Percentiles rank a stretch among this genome's conserved stretches.
Conservation (phyloP, 352 stramenopile species). For the Phytophthora colocasiae region DNA sequence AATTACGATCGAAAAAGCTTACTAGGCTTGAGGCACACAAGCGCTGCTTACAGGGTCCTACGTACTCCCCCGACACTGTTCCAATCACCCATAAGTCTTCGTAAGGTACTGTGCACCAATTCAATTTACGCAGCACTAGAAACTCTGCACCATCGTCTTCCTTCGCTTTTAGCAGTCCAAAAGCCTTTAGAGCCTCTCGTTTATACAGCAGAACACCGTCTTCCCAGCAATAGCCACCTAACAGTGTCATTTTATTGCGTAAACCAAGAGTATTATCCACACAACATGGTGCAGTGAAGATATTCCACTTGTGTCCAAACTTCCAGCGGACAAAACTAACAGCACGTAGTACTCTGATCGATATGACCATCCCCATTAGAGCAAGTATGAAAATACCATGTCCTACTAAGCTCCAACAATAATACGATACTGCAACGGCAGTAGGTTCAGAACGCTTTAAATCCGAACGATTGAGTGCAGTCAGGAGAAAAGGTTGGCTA, state of each 20-base stretch:
- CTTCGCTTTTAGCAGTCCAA: conserved; percentile 21
- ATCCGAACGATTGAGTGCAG: conserved; percentile 6
- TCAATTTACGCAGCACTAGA: conserved; percentile 11
- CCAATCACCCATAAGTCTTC: conserved; percentile 22
- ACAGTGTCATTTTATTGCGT: conserved; percentile 18
- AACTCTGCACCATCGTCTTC: conserved; percentile 15
- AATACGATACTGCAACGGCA: conserved; percentile 25
- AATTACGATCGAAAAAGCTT: conserved; percentile 10
- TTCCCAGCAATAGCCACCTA: conserved; percentile 17
- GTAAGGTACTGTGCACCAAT: conserved; percentile 11
- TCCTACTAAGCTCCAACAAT: conserved; percentile 16
- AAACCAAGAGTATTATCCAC: conserved; percentile 15
- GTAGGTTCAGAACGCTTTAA: conserved; percentile 2
- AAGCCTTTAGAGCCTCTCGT: conserved; percentile 12
- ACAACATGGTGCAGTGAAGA: conserved; percentile 19
- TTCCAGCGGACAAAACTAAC: conserved; percentile 12
- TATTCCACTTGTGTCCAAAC: conserved; percentile 8
- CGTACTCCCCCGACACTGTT: background rate
- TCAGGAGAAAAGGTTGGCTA: conserved; percentile 5
- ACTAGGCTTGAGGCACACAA: conserved; percentile 8
- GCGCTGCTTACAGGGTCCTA: conserved; percentile 11
- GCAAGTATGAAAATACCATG: conserved; percentile 25
- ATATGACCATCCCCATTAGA: conserved; percentile 21
- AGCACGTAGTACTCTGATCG: conserved; percentile 13
- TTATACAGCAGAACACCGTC: conserved; percentile 12